A percentile compares a stretch with the other conserved stretches of the same genome.
Conservation (phyloP, 2,329 filamentous ascomycete species). For the Aspergillus jensenii region DNA sequence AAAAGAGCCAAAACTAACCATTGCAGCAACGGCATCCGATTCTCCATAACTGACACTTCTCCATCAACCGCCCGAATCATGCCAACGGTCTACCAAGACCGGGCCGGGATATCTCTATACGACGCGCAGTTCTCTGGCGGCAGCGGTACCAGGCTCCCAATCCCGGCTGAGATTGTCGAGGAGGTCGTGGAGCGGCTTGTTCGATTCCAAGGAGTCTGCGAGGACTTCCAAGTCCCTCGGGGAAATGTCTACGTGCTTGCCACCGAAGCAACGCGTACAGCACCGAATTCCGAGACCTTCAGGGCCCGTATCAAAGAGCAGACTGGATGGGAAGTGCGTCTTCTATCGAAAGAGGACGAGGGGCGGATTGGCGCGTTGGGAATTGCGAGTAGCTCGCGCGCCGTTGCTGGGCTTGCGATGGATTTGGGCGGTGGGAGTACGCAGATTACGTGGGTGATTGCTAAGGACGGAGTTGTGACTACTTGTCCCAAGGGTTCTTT, state of each 20-base stretch:
- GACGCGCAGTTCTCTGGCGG: constrained; percentile 64
- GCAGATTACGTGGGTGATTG: constrained; percentile 67
- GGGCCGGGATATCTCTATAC: constrained; percentile 80
- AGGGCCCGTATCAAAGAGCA: constrained; percentile 61
- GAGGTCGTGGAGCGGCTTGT: constrained; percentile 66
- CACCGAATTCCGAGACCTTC: constrained; percentile 70
- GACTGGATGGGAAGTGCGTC: constrained; percentile 67
- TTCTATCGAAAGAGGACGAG: constrained; percentile 78
- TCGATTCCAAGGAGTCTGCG: constrained; percentile 70
- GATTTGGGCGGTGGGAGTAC: constrained; percentile 78
- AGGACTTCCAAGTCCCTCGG: constrained; percentile 64
- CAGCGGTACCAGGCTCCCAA: constrained; percentile 43
- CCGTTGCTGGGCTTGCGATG: constrained; percentile 77
- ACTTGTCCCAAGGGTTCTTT: constrained; percentile 58
- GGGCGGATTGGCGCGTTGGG: constrained; percentile 81
- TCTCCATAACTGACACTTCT: constrained; percentile 81
- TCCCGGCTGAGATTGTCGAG: constrained; percentile 59
- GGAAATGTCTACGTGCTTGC: constrained; percentile 73
- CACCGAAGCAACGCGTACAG: constrained; percentile 84
- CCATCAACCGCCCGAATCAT: constrained; percentile 70
- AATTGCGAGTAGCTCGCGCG: constrained; percentile 70
- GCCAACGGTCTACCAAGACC: constrained; percentile 73
- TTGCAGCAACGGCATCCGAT: constrained; percentile 80
- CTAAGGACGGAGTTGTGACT: constrained; percentile 49
- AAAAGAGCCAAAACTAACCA: not conserved